Percentiles rank a stretch among this genome's conserved stretches.
phyloP scores from a whole-genome alignment of 331 rosid genomes.

The Malus hybrid region DNA sequence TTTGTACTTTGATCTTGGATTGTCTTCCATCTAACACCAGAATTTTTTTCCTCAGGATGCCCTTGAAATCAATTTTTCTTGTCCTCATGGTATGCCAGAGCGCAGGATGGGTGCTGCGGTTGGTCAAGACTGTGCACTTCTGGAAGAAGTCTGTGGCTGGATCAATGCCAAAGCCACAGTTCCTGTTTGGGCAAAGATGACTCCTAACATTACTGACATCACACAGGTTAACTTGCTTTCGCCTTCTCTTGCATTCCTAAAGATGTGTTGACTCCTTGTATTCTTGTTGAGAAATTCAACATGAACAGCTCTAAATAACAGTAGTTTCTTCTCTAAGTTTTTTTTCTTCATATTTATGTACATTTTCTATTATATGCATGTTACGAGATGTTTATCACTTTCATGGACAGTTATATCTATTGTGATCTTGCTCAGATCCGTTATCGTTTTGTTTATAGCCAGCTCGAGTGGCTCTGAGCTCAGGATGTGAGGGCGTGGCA shows the following conservation, averaged over 20 bases:
- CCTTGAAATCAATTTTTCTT: conserved; percentile 80
- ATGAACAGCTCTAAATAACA: neutral
- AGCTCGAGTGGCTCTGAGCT: conserved; percentile 69
- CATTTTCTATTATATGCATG: neutral
- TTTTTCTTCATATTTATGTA: neutral
- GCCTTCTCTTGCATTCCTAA: neutral
- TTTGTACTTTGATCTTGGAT: neutral
- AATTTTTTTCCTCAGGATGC: conserved; percentile 55
- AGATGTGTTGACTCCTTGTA: neutral
- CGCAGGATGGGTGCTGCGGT: conserved; percentile 98
- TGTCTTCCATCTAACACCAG: conserved; percentile 16
- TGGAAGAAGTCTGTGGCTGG: conserved; percentile 97
- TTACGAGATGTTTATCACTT: neutral
- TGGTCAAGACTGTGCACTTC: conserved; percentile 87
- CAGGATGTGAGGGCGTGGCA: conserved; percentile 83
- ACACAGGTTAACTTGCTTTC: conserved; percentile 48
- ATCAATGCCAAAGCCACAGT: conserved; percentile 85
- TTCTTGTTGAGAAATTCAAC: neutral
- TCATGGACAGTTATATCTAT: neutral
- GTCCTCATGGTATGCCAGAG: conserved; percentile 99
- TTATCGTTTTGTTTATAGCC: conserved; percentile 45
- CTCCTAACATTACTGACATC: conserved; percentile 94
- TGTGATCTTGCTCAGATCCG: neutral
- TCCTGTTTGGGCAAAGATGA: conserved; percentile 99
- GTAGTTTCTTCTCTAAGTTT: neutral